These are phyloP conservation scores for Blastomyces percursus DNA, from an alignment of 2,329 filamentous ascomycete genomes.

Conservation along the genomic window DNA sequence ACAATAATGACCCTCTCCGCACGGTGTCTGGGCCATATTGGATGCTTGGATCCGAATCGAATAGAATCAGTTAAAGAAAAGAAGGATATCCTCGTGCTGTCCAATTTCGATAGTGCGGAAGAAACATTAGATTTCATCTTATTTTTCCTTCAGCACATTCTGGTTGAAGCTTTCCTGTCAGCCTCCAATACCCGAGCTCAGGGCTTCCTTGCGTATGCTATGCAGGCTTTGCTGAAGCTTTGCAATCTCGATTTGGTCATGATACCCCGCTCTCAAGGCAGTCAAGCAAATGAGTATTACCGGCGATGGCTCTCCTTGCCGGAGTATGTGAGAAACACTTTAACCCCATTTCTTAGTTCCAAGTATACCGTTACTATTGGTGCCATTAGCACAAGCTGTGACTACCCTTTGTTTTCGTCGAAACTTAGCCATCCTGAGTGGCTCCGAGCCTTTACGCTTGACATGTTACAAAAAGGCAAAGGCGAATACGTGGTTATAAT, in stretches of 20 bases:
- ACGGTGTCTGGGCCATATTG: constrained; percentile 75
- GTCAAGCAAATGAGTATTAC: constrained; percentile 51
- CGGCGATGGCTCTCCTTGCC: constrained; percentile 69
- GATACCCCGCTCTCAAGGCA: constrained; percentile 39
- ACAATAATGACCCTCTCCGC: constrained; percentile 65
- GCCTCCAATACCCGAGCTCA: constrained; percentile 79
- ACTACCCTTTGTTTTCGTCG: constrained; percentile 68
- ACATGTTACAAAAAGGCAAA: constrained; percentile 68
- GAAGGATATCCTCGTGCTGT: constrained; percentile 71
- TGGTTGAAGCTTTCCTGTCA: constrained; percentile 85
- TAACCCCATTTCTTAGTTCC: constrained; percentile 82
- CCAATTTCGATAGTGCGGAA: constrained; percentile 67
- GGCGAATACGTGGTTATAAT: constrained; percentile 63
- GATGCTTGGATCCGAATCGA: constrained; percentile 82
- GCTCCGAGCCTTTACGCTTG: constrained; percentile 69
- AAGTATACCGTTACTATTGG: constrained; percentile 63
- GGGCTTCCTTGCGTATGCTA: constrained; percentile 83
- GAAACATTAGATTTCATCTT: constrained; percentile 81
- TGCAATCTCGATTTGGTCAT: constrained; percentile 58
- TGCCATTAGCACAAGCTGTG: constrained; percentile 40
- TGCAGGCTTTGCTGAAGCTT: constrained; percentile 78
- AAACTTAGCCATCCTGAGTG: constrained; percentile 64
- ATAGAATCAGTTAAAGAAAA: constrained; percentile 70
- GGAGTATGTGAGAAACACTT: constrained; percentile 62
- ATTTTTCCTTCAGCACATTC: constrained; percentile 71